phyloP scores from a whole-genome alignment of 345 rosid species.

The sweet orange (Citrus sinensis) region DNA sequence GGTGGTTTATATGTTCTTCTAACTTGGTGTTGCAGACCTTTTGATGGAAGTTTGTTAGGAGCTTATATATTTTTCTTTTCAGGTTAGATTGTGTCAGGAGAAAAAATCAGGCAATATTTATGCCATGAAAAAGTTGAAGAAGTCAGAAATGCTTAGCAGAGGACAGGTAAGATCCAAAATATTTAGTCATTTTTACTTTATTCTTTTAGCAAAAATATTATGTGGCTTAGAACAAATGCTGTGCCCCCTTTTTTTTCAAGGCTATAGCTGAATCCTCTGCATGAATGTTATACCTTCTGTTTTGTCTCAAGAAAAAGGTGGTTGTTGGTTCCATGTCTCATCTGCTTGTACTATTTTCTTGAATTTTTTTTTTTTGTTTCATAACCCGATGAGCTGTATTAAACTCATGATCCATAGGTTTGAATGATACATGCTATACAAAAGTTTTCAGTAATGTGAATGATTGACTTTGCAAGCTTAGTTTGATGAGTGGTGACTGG shows the following conservation, averaged over 20 bases:
- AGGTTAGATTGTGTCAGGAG: slow-evolving; percentile 89
- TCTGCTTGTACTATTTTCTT: not conserved
- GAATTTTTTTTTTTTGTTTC: not conserved
- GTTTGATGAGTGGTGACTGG: not conserved
- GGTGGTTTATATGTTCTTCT: not conserved
- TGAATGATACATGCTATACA: not conserved
- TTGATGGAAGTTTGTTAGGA: not conserved
- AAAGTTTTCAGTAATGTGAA: not conserved
- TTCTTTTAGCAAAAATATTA: not conserved
- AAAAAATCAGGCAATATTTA: slow-evolving; percentile 74
- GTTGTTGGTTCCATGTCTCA: not conserved
- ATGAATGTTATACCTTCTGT: not conserved
- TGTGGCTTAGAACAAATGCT: not conserved
- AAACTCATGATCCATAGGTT: not conserved
- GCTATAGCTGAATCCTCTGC: not conserved
- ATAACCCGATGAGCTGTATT: not conserved
- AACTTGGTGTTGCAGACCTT: not conserved
- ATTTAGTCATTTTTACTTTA: not conserved
- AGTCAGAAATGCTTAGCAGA: slow-evolving; percentile 96
- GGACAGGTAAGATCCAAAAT: slow-evolving; percentile 69
- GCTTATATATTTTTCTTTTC: slow-evolving; percentile 17
- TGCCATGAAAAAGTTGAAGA: slow-evolving; percentile 96
- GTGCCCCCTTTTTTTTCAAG: not conserved
- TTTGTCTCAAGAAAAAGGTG: not conserved
- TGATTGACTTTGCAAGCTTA: not conserved